A percentile compares a stretch with the other conserved stretches of the same genome.
phyloP scores from a whole-genome alignment of 2,329 filamentous ascomycete genomes.

The Hypoxylon sp. region DNA sequence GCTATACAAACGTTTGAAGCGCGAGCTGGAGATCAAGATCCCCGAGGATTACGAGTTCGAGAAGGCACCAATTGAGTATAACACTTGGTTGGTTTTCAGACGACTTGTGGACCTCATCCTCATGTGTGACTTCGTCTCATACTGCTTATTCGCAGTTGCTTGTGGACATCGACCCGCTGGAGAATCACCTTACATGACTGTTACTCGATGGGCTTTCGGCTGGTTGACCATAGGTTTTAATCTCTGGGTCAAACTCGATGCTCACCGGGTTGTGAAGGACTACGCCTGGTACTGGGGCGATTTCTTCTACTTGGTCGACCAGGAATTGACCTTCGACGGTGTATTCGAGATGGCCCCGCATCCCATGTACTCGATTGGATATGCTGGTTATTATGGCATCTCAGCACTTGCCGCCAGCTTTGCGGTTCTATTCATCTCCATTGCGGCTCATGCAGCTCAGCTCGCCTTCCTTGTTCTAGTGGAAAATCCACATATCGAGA shows the following conservation, averaged over 20 bases:
- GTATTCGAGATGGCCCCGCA: constrained; percentile 99
- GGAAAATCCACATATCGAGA: constrained; percentile 97
- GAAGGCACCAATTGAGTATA: constrained; percentile 94
- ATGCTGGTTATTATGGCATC: constrained; percentile 97
- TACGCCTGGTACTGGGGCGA: constrained; percentile 99
- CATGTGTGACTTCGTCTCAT: constrained; percentile 98
- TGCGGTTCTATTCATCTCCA: constrained; percentile 95
- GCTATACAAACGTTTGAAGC: constrained; percentile 84
- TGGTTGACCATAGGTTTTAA: constrained; percentile 89
- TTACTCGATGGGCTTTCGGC: constrained; percentile 80
- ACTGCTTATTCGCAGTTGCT: constrained; percentile 93
- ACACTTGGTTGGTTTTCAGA: constrained; percentile 97
- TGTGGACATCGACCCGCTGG: constrained; percentile 78
- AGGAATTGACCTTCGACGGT: constrained; percentile 96
- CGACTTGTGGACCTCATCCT: constrained; percentile 95
- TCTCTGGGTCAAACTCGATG: constrained; percentile 97
- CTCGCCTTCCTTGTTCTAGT: constrained; percentile 91
- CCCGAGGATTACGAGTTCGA: constrained; percentile 93
- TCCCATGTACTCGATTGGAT: constrained; percentile 98
- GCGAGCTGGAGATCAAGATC: constrained; percentile 94
- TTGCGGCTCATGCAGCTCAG: constrained; percentile 91
- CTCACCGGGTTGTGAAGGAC: constrained; percentile 97
- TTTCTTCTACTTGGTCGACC: constrained; percentile 98
- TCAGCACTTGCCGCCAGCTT: constrained; percentile 98
- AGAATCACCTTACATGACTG: constrained; percentile 74